Evolutionary conservation across 805 yeast genomes (phyloP).

Genomic region (Suhomyces vadensis): DNA sequence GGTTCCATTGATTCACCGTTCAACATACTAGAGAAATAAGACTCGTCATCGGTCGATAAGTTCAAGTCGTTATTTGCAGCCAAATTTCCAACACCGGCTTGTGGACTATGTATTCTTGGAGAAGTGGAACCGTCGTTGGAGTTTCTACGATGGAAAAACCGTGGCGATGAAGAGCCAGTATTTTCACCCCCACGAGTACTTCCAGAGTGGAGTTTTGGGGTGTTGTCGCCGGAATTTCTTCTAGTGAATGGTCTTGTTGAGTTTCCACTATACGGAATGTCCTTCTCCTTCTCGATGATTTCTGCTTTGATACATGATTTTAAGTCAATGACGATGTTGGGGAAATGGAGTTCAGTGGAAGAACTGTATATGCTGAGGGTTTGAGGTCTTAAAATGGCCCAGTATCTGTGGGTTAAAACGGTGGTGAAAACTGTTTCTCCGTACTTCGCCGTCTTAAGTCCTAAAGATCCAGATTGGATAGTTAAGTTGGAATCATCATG

Average conservation of each 20-base stretch:
- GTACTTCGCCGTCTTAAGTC: constrained; percentile 38
- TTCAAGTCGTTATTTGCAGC: neutral
- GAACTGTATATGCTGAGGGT: constrained; percentile 67
- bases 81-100: neutral
- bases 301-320: constrained; percentile 63
- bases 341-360: constrained; percentile 84
- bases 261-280: neutral
- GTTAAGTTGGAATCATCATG: constrained; percentile 27
- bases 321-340: constrained; percentile 72
- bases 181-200: neutral
- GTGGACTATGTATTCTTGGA: constrained; percentile 8
- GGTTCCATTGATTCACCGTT: constrained; percentile 17
- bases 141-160: neutral
- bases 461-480: constrained; percentile 39
- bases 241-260: neutral
- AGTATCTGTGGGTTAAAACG: constrained; percentile 53
- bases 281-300: constrained; percentile 32
- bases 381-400: constrained; percentile 77
- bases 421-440: constrained; percentile 39
- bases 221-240: constrained; percentile 1
- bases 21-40: constrained; percentile 20
- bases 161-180: constrained; percentile 5
- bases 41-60: constrained; percentile 19
- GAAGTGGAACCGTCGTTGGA: constrained; percentile 5
- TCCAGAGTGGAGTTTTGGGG: neutral